These are phyloP conservation scores for Pseudonitzschia multistriata DNA, from an alignment of 108 stramenopile genomes.

Conservation along the genomic window DNA sequence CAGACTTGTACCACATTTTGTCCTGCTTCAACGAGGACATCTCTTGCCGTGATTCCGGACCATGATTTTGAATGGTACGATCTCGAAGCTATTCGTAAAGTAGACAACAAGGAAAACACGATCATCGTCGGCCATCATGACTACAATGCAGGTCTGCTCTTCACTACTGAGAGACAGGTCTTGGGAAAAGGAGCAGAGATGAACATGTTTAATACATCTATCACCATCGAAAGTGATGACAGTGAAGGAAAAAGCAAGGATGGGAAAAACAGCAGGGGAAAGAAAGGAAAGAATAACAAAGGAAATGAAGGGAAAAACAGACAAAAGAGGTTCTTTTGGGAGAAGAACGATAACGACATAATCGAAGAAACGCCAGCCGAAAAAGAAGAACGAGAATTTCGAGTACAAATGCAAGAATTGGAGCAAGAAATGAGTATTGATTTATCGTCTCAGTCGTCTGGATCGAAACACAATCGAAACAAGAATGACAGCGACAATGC, in stretches of 20 bases:
- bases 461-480: not conserved
- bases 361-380: not conserved
- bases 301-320: not conserved
- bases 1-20: not conserved
- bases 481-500: not conserved
- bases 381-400: not conserved
- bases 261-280: not conserved
- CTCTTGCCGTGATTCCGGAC: not conserved
- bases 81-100: slow-evolving; percentile 4
- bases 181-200: not conserved
- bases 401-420: slow-evolving; percentile 5
- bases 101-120: not conserved
- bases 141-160: not conserved
- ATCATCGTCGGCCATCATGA: not conserved
- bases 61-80: slow-evolving; percentile 6
- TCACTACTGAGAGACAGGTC: not conserved
- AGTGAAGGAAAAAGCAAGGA: not conserved
- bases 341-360: not conserved
- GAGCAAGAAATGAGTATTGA: not conserved
- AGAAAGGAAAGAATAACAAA: too few relatives aligned
- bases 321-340: slow-evolving; percentile 1
- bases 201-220: not conserved
- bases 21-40: not conserved
- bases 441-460: not conserved
- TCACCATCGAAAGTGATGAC: not conserved